Evolutionary conservation across 352 stramenopile genomes (phyloP), one percentile per base, ranked within the genome.

Genomic region (Phytophthora crassamura): DNA sequence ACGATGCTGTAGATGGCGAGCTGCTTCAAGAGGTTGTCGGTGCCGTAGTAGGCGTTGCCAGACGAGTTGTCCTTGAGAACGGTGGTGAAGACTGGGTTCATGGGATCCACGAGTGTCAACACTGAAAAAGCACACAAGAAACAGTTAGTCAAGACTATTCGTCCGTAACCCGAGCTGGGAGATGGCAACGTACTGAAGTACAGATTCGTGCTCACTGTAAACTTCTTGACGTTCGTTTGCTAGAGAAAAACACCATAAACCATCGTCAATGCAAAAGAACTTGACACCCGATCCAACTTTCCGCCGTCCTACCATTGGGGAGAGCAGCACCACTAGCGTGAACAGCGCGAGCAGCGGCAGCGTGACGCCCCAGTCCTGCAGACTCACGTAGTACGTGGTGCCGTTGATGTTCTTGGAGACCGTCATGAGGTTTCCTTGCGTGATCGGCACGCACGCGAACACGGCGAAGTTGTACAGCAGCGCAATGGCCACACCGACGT

Each of bases 201-300:
- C 33, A 91, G 57, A 53, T 90, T 94, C 8, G 82, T 90, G 56
- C 80, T 82, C 11, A 92, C 74, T 11, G 84, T 81, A 40, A 91
- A 94, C 51, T 90, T 92, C 59, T 94, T 90, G 7, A 88, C 79
- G 34, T 90, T 94, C 14, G 39, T 67, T 76, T 88, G 69, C 73
- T 84, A 20, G 3, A 61, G 38, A 48, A 30, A 3, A 59, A 25
- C 18, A 41, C 34, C 46, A 48, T 3, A 51, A 40, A 50, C 36
- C 34, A 50, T 10, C 14, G 8, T 46, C 12, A 4, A 16, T 3
- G 32, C 32, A 7, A 32, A 47, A 40, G 5, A 8, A 16, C 22
- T 28, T 30, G 6, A 33, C 46, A 14, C n/a, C 10, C 1, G 40
- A 28, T 5, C 14, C 28, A 25, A n/a, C n/a, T n/a, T n/a, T n/a